Base-by-base conservation (phyloP, 75 land plant genomes). In the Sequoiadendron giganteum region DNA sequence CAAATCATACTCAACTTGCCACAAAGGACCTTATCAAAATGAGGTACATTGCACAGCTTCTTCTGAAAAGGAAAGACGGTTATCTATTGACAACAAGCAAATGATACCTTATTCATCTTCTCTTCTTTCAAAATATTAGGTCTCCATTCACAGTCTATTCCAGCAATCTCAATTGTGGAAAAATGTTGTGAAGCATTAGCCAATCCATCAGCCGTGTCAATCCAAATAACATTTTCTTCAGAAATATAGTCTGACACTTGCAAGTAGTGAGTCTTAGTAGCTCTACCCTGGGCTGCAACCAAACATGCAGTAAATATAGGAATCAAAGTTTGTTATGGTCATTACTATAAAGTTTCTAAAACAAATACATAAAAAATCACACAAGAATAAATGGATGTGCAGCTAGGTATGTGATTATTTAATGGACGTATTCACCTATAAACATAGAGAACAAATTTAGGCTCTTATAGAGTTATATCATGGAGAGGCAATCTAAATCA, bases 101-200 rank as follows among this genome's bases (percentile, higher is more conserved):
- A 32, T 10, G 14, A 81, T 81, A 81, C 83, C 83, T 81, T 81
- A 45, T 81, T 81, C 76, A 32, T 73, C 76, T 73, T 73, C 86
- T 85, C 38, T 85, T 39, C 86, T 52, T 49, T 48, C 65, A 36
- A 54, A 25, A 25, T 3, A 54, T 85, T 55, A 1, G 65, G 86
- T 55, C 40, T 85, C 61, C 86, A 85, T 52, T 85, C 86, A 85
- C 40, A 85, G 32, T 85, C 86, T 52, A 85, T 85, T 52, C 61
- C 86, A 52, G 55, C 65, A 30, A 55, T 52, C 56, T 85, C 42
- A 55, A 34, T 13, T 7, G 38, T 30, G 55, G 42, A 49, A 52
- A 85, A 52, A 85, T 85, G 40, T 34, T 36, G 28, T 34, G 40
- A 3, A 85, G 86, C 86, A 85, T 85, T 34, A 9, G 30, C 36